phyloP scores from a whole-genome alignment of 176 grass and related monocot genomes.

The Chrysopogon serrulatus region DNA sequence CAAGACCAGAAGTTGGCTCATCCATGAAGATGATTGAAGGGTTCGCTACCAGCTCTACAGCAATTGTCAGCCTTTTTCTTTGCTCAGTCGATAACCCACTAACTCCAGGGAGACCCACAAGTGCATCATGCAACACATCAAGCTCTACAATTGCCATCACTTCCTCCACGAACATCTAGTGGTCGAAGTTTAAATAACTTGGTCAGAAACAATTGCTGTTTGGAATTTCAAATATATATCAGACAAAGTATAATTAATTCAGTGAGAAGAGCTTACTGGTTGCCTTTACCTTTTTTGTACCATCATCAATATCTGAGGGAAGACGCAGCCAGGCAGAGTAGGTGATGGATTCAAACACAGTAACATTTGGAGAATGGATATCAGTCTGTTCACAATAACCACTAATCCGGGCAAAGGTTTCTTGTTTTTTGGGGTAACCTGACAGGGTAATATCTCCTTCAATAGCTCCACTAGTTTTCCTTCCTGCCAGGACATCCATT shows the following conservation, averaged over 20 bases:
- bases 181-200: not conserved
- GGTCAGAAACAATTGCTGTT: not conserved
- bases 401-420: slow-evolving; percentile 80
- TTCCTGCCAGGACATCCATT: slow-evolving; percentile 92
- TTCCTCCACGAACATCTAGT: slow-evolving; percentile 88
- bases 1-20: too few species aligned
- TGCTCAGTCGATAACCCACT: slow-evolving; percentile 84
- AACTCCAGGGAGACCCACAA: slow-evolving; percentile 83
- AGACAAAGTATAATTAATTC: not conserved
- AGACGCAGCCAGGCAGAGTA: slow-evolving; percentile 91
- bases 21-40: too few species aligned
- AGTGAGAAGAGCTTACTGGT: not conserved
- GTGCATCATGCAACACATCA: slow-evolving; percentile 49
- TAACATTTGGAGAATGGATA: slow-evolving; percentile 86
- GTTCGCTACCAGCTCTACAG: too few species aligned
- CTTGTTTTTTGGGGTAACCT: slow-evolving; percentile 79
- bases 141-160: slow-evolving; percentile 89
- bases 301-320: slow-evolving; percentile 49
- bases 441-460: slow-evolving; percentile 77
- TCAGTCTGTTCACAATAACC: slow-evolving; percentile 92
- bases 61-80: too few species aligned
- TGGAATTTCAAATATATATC: not conserved
- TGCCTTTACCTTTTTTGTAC: slow-evolving; percentile 41
- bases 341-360: slow-evolving; percentile 66
- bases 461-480: slow-evolving; percentile 75